phyloP scores from a whole-genome alignment of 805 yeast genomes.

The Ogataea methylovora region DNA sequence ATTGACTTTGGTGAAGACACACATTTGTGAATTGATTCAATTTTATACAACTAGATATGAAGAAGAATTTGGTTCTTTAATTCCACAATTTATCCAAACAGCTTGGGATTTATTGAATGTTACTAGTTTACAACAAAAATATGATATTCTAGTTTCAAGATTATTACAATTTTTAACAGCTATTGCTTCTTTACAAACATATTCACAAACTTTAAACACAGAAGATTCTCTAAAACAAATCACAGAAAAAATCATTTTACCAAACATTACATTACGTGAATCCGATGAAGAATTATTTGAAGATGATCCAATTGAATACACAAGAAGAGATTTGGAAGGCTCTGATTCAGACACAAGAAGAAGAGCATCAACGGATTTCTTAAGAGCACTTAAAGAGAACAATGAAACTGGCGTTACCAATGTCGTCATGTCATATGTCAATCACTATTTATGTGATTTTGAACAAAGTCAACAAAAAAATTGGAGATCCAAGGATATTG shows the following conservation, averaged over 20 bases:
- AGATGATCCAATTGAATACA: conserved; percentile 93
- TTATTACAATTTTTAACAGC: conserved; percentile 78
- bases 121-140: conserved; percentile 64
- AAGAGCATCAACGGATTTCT: conserved; percentile 86
- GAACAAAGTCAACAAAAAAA: conserved; percentile 32
- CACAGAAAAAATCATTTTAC: conserved; percentile 76
- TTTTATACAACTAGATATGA: conserved; percentile 86
- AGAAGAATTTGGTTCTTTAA: conserved; percentile 78
- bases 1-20: conserved; percentile 65
- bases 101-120: conserved; percentile 71
- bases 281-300: conserved; percentile 90
- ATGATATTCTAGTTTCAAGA: conserved; percentile 77
- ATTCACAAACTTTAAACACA: conserved; percentile 52
- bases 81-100: conserved; percentile 70
- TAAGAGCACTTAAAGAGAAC: conserved; percentile 76
- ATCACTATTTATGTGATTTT: conserved; percentile 52
- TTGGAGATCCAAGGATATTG: conserved; percentile 86
- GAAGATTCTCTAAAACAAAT: conserved; percentile 65
- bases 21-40: conserved; percentile 78
- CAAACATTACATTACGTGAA: conserved; percentile 80
- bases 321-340: conserved; percentile 91
- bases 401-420: conserved; percentile 69
- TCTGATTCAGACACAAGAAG: conserved; percentile 90
- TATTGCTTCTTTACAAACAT: conserved; percentile 63
- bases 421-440: conserved; percentile 66